phyloP scores from a whole-genome alignment of 2,329 filamentous ascomycete genomes.

The Falciphora oryzae region DNA sequence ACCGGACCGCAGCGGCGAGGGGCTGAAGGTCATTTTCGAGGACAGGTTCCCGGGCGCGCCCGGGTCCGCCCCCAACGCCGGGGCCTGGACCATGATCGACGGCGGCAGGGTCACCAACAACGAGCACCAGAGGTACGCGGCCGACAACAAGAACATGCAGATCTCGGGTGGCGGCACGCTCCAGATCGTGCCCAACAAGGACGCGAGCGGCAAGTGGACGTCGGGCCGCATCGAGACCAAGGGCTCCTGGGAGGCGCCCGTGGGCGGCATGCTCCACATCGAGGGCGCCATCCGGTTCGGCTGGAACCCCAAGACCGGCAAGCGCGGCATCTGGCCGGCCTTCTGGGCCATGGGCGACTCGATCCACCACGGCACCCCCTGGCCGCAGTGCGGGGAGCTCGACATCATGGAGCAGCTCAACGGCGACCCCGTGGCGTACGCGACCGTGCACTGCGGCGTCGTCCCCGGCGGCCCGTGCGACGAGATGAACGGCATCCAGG shows the following conservation, averaged over 20 bases:
- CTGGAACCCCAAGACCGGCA: slow-evolving; percentile 27
- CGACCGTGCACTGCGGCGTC: slow-evolving; percentile 43
- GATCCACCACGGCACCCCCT: slow-evolving; percentile 35
- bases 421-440: slow-evolving; percentile 36
- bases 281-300: slow-evolving; percentile 41
- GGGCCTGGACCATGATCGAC: slow-evolving; percentile 41
- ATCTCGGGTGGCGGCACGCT: slow-evolving; percentile 44
- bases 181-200: slow-evolving; percentile 39
- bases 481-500: slow-evolving; percentile 37
- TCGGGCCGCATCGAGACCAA: slow-evolving; percentile 46
- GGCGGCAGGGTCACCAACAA: slow-evolving; percentile 32
- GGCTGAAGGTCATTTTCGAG: slow-evolving; percentile 38
- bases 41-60: slow-evolving; percentile 38
- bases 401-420: slow-evolving; percentile 49
- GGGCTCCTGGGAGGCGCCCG: slow-evolving; percentile 35
- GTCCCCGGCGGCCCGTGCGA: slow-evolving; percentile 41
- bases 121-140: slow-evolving; percentile 42
- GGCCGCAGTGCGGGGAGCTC: slow-evolving; percentile 46
- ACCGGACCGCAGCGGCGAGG: slow-evolving; percentile 30
- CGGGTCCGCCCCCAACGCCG: slow-evolving; percentile 30
- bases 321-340: slow-evolving; percentile 50
- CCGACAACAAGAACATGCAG: slow-evolving; percentile 40
- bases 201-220: slow-evolving; percentile 36
- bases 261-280: slow-evolving; percentile 37
- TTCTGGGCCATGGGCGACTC: slow-evolving; percentile 49